A percentile compares a stretch with the other conserved stretches of the same genome.
phyloP scores from a whole-genome alignment of 2,329 filamentous ascomycete species.

The Phialemonium atrogriseum region DNA sequence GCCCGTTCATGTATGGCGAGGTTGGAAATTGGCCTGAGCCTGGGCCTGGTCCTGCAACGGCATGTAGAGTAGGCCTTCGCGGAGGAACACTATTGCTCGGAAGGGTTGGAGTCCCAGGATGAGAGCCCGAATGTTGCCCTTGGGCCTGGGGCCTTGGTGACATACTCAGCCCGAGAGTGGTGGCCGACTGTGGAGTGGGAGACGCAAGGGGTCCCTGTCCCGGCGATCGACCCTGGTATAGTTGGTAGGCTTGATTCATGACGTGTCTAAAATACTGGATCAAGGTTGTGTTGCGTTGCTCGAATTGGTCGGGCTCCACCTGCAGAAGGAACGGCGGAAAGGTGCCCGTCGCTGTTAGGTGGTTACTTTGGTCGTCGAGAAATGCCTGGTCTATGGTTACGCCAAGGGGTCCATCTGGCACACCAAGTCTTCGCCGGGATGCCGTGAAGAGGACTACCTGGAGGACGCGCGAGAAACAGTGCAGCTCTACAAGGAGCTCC shows the following conservation, averaged over 20 bases:
- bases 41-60: no score
- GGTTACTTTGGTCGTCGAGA: conserved; percentile 12
- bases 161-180: no score
- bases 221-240: background rate
- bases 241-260: background rate
- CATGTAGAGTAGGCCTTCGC: no score
- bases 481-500: conserved; percentile 21
- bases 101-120: no score
- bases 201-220: background rate
- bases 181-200: background rate
- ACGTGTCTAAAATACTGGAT: conserved; percentile 6
- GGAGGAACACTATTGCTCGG: no score
- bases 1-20: no score
- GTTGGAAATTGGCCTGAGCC: no score
- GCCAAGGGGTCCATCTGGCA: conserved; percentile 11
- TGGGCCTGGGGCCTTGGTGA: no score
- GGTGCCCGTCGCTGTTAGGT: conserved; percentile 5
- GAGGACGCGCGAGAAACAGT: conserved; percentile 19
- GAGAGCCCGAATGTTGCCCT: no score
- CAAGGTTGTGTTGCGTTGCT: conserved; percentile 9
- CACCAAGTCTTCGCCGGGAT: conserved; percentile 15
- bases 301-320: conserved; percentile 5
- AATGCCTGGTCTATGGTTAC: conserved; percentile 15
- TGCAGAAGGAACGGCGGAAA: conserved; percentile 1
- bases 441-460: conserved; percentile 22